Evolutionary conservation across 345 rosid genomes (phyloP), one percentile per base, ranked within the genome.

Genomic region (Eucalyptus leucophloia): DNA sequence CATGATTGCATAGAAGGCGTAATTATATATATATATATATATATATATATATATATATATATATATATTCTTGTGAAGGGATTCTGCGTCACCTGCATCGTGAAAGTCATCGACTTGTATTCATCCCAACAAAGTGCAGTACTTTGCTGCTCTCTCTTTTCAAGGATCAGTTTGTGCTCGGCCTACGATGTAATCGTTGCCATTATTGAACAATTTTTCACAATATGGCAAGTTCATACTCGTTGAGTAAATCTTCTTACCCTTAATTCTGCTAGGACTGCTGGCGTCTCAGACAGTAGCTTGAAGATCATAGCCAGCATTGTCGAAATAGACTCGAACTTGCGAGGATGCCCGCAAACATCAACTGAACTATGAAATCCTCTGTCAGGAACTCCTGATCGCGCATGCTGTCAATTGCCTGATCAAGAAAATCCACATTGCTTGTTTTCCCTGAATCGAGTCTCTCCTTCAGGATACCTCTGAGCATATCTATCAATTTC

Each of bases 371-470:
- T 44, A 86, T 34, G 42, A 92, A 88, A 45, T 92, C 91, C n/a
- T 90, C 82, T 24, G 93, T 89, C 69, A 90, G 24, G 89, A 91
- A 91, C 34, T 90, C 82, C 47, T 92, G 89, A 8, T 77, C 65
- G 5, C n/a, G 16, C 89, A 90, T 87, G 89, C 90, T 90, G 23
- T 50, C 85, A 9, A 93, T 8, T 24, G 88, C 86, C 16, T 89
- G 91, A 87, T 89, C 87, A 12, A 92, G 90, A 7, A 89, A 67
- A 67, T 67, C 77, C 77, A 67, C 77, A 67, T 67, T 67, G 77
- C 77, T 32, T 67, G 40, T 67, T 67, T n/a, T 67, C 40, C 77
- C 19, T n/a, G 40, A 67, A 67, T 67, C 4, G 40, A n/a, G 21
- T 67, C 77, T 67, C 21, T 67, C 40, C 77, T 11, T 67, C 40